A percentile compares a stretch with the other conserved stretches of the same genome.
phyloP scores from a whole-genome alignment of 306 rosid species.

The Dryas alaskensis region DNA sequence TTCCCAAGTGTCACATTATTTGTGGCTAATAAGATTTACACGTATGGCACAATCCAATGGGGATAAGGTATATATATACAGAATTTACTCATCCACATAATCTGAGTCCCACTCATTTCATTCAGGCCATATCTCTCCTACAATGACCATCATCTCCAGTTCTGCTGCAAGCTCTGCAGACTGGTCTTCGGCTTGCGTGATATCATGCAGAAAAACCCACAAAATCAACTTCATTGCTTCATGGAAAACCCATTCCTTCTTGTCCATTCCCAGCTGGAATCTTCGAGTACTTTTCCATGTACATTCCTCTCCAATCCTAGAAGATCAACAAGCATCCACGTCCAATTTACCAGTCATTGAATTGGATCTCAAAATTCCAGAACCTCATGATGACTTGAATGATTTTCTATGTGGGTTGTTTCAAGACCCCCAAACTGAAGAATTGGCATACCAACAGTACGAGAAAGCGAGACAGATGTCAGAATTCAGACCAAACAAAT shows the following conservation, averaged over 20 bases:
- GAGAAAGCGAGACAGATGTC: conserved; percentile 49
- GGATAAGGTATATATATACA: conserved; percentile 12
- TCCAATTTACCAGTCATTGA: conserved; percentile 27
- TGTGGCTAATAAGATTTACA: conserved; percentile 18
- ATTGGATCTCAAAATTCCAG: conserved; percentile 28
- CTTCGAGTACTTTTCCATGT: conserved; percentile 25
- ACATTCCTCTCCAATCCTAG: conserved; percentile 47
- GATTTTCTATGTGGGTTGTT: conserved; percentile 49
- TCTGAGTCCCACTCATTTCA: neutral
- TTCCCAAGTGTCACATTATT: neutral
- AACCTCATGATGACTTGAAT: conserved; percentile 30
- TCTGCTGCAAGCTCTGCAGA: conserved; percentile 53
- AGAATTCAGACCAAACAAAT: conserved; percentile 48
- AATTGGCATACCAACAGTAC: conserved; percentile 48
- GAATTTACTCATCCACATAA: too few species aligned
- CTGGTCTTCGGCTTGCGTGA: conserved; percentile 41
- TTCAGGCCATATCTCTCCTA: conserved; percentile 19
- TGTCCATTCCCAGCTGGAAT: conserved; percentile 25
- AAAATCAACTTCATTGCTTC: conserved; percentile 26
- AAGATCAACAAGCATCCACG: conserved; percentile 36
- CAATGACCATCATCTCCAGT: conserved; percentile 54
- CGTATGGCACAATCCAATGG: conserved; percentile 13
- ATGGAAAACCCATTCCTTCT: conserved; percentile 31
- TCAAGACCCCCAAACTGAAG: conserved; percentile 41
- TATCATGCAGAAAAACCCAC: conserved; percentile 21